Evolutionary conservation across 179 eudicot genomes (phyloP).

Genomic region (Silene vulgaris): DNA sequence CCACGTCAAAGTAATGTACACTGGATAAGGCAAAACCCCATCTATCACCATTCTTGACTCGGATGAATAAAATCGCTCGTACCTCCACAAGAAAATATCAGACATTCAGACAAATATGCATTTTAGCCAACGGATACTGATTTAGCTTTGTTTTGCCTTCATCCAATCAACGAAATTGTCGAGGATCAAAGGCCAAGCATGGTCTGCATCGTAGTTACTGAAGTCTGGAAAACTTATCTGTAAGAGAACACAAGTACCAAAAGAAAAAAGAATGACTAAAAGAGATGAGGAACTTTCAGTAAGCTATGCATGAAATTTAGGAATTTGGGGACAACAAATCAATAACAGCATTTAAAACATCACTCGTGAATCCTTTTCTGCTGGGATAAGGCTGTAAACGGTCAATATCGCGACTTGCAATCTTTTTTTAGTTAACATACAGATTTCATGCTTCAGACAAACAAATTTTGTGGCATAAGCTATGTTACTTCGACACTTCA

Average conservation of each 20-base stretch:
- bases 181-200: conserved; percentile 88
- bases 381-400: too few species aligned
- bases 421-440: too few species aligned
- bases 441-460: too few species aligned
- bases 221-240: conserved; percentile 89
- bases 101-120: neutral
- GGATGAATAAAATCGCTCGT: conserved; percentile 5
- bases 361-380: too few species aligned
- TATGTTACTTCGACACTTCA: too few species aligned
- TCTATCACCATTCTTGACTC: neutral
- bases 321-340: neutral
- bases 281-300: neutral
- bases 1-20: conserved; percentile 19
- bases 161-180: conserved; percentile 96
- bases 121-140: neutral
- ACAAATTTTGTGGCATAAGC: too few species aligned
- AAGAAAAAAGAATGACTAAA: neutral
- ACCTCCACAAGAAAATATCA: conserved; percentile 15
- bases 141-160: conserved; percentile 51
- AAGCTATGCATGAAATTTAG: neutral
- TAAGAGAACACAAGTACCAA: neutral
- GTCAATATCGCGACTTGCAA: too few species aligned
- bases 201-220: conserved; percentile 62
- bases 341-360: neutral
- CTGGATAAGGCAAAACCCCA: conserved; percentile 10